Conservation (phyloP, 2,329 filamentous ascomycete species). For the Macroventuria anomochaeta region DNA sequence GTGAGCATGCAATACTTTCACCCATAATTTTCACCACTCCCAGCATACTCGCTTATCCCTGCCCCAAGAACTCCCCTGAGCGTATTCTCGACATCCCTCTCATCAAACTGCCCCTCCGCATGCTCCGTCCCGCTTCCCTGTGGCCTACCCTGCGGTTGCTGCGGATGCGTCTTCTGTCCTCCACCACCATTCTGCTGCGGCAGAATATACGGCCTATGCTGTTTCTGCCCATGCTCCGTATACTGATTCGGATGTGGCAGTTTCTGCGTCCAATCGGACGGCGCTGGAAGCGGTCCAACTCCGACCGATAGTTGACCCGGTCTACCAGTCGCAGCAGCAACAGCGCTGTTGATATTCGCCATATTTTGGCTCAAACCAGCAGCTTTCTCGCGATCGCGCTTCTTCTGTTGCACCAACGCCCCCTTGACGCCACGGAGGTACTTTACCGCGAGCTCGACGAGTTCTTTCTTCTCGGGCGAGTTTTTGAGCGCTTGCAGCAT, state of each 20-base stretch:
- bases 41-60: too few relatives aligned
- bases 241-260: not conserved
- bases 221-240: not conserved
- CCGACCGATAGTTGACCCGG: not conserved
- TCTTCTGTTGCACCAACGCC: constrained; percentile 61
- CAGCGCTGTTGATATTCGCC: not conserved
- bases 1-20: too few relatives aligned
- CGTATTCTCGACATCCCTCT: constrained; percentile 36
- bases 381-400: constrained; percentile 45
- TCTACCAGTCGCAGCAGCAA: not conserved
- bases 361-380: not conserved
- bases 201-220: not conserved
- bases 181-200: not conserved
- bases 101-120: constrained; percentile 19
- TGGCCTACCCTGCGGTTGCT: not conserved
- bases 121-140: too few relatives aligned
- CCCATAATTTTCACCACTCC: too few relatives aligned
- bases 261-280: not conserved
- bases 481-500: constrained; percentile 69
- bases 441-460: constrained; percentile 61
- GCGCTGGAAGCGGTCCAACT: not conserved
- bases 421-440: constrained; percentile 65
- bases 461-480: constrained; percentile 61
- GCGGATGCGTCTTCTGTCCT: not conserved
- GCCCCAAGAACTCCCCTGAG: too few relatives aligned